Evolutionary conservation across 2,329 filamentous ascomycete genomes (phyloP), one percentile per base, ranked within the genome.

Genomic region (Monilinia fructigena): DNA sequence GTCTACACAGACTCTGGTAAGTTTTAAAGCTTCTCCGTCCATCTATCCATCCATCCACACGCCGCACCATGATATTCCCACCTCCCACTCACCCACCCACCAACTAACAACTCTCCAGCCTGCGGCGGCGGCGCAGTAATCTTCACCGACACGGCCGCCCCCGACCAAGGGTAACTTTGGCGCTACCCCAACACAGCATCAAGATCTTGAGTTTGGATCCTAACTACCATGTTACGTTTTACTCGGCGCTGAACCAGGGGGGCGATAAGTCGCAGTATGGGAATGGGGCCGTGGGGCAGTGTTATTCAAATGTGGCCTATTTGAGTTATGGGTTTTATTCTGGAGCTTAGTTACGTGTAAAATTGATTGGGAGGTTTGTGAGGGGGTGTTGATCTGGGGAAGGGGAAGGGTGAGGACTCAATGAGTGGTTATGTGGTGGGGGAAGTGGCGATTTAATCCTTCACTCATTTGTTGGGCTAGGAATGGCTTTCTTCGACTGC

Each of bases 1-100:
- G 59, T 62, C n/a, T 62, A 62, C 35, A 62, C 59, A 6, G 59
- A 62, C 14, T 62, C 59, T 3, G n/a, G 59, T 54, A 54, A n/a
- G 59, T 53, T 42, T 16, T 1, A 14, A 16, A 14, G 2, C 5
- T 16, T 28, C 26, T 11, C 6, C 53, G 40, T n/a, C 6, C 0
- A 28, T 28, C 38, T 11, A 40, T 12, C 38, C 38, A 40, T 40
- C 31, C 31, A 40, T 45, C 16, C 12, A 14, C 16, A 4, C 28
- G 12, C 40, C 8, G 8, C n/a, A 7, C 2, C 53, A 38, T n/a
- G 5, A 18, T 54, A 7, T 35, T 11, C 6, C 18, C 7, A 12
- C 28, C 16, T 6, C 2, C 10, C 16, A 4, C 35, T 3, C 1
- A 28, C 2, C 10, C 16, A 4, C 35, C 3, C 1, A 28, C 31